phyloP scores from a whole-genome alignment of 257 asterid species.

The Schizonepeta tenuifolia region DNA sequence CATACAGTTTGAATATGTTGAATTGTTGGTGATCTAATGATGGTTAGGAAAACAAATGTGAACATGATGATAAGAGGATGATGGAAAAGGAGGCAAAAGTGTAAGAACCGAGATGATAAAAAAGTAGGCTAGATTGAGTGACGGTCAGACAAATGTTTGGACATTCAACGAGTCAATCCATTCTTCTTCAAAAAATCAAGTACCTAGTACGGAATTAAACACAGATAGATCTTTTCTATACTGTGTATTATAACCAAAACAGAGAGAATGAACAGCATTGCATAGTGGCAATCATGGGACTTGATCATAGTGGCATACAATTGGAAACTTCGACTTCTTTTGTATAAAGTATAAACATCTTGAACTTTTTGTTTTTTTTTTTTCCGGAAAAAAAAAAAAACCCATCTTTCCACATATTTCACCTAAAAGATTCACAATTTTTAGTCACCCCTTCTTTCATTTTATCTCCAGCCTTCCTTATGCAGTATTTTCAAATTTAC shows the following conservation, averaged over 20 bases:
- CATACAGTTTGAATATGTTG: background rate
- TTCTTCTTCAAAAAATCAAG: background rate
- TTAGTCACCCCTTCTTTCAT: background rate
- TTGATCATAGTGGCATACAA: background rate
- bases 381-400: background rate
- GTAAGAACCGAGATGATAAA: background rate
- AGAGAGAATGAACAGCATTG: background rate
- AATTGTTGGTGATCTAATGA: background rate
- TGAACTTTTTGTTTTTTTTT: background rate
- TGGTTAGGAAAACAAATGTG: background rate
- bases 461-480: background rate
- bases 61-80: background rate
- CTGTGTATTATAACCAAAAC: background rate
- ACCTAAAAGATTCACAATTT: background rate
- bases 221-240: background rate
- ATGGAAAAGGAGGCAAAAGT: background rate
- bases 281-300: background rate
- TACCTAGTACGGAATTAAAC: background rate
- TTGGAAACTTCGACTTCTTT: background rate
- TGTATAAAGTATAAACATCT: background rate
- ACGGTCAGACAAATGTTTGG: background rate
- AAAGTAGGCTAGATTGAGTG: background rate
- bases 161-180: background rate
- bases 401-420: background rate
- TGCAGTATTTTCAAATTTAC: background rate